Base-by-base conservation (phyloP, 331 rosid species). In the Acacia concinna region DNA sequence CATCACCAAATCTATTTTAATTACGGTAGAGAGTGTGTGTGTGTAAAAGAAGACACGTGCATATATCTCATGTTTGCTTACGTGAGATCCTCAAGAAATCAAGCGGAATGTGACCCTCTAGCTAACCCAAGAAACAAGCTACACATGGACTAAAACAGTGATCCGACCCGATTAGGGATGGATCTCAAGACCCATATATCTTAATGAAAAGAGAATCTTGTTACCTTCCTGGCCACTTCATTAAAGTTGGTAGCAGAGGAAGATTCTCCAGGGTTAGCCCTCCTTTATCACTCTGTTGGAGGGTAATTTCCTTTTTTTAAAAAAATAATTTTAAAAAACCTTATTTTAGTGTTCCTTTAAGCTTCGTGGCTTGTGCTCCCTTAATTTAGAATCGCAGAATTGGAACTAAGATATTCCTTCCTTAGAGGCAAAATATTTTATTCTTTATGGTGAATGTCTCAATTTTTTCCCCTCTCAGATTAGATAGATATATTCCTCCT, bases 171-270 rank as follows among this genome's bases (percentile, higher is more conserved):
- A 18, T 5, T 34, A 18, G 52, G 23, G 31, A 59, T 59, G 76
- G 73, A 35, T 35, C 31, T 73, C 68, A 9, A 30, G 30, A 76
- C 67, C 44, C 77, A 62, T 77, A 54, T 59, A 60, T 65, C 78
- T 81, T 59, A 84, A 79, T 67, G 4, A 87, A 82, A 83, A 81
- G 83, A 85, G 98, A 95, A 95, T 95, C 98, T 93, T 89, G 88
- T 93, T 95, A 93, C 92, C 99, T 93, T 95, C 94, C 86, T 47
- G 79, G 90, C 98, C 99, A 95, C 98, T 95, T 93, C 99, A 89
- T 59, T 80, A 92, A 92, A 90, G 97, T 73, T 66, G 83, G 91
- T 91, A 87, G 92, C 87, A 84, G 93, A 89, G 79, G 90, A 83
- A 86, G 97, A 92, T 93, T 90, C 97, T 80, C 86, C 52, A 44